A percentile compares a stretch with the other conserved stretches of the same genome.
phyloP scores from a whole-genome alignment of 805 yeast species.

The Candida oleophila region DNA sequence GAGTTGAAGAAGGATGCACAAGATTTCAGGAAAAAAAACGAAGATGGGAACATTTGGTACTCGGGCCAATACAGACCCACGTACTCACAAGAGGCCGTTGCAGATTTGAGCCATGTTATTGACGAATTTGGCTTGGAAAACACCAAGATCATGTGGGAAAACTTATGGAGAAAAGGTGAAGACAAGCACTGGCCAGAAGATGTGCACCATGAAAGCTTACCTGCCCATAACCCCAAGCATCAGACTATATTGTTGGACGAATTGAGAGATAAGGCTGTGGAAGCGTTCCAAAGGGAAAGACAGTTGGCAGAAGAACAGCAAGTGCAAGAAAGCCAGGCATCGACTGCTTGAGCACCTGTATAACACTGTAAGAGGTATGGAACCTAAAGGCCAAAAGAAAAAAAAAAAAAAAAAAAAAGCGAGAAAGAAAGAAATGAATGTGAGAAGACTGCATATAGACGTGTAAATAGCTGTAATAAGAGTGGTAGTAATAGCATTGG shows the following conservation, averaged over 20 bases:
- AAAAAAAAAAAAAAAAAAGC: too few relatives aligned
- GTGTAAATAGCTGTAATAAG: neutral
- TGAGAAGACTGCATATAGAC: neutral
- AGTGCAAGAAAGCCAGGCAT: neutral
- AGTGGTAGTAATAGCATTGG: neutral
- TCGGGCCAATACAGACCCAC: conserved; percentile 88
- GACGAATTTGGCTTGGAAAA: conserved; percentile 54
- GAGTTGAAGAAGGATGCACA: conserved; percentile 57
- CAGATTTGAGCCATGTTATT: conserved; percentile 72
- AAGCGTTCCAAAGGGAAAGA: conserved; percentile 29
- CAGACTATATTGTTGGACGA: conserved; percentile 66
- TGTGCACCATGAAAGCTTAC: conserved; percentile 62
- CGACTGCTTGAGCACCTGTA: neutral
- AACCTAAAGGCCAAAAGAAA: neutral
- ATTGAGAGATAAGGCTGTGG: conserved; percentile 43
- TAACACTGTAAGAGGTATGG: too few relatives aligned
- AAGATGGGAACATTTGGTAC: conserved; percentile 81
- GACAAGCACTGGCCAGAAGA: conserved; percentile 65
- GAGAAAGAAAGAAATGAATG: neutral
- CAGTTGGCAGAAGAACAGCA: conserved; percentile 5
- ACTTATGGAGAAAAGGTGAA: conserved; percentile 83
- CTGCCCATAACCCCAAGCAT: conserved; percentile 60
- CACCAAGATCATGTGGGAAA: conserved; percentile 76
- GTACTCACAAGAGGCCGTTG: conserved; percentile 85
- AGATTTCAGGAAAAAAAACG: conserved; percentile 66